Conservation (phyloP, 495 filamentous ascomycete genomes). For the Lepraria neglecta region DNA sequence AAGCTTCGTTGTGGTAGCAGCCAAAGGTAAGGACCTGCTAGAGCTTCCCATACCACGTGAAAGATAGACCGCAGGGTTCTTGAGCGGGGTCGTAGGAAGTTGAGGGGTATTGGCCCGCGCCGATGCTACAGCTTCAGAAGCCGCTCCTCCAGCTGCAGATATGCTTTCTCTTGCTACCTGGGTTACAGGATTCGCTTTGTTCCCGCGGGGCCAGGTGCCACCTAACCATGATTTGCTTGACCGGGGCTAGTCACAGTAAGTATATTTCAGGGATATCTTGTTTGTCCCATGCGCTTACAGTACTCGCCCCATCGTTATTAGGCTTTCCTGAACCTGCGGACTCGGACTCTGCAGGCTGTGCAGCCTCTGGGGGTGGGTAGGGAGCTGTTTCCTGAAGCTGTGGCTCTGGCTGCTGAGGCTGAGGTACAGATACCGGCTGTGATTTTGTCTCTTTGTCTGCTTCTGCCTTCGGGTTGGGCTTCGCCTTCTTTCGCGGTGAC, state of each 20-base stretch:
- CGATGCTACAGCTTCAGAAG: constrained; percentile 34
- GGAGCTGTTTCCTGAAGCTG: constrained; percentile 28
- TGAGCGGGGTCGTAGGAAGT: constrained; percentile 19
- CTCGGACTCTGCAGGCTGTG: neutral
- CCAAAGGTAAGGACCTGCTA: constrained; percentile 43
- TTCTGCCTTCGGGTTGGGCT: constrained; percentile 48
- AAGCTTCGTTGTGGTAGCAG: constrained; percentile 44
- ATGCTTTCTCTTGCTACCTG: constrained; percentile 74
- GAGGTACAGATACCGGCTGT: constrained; percentile 25
- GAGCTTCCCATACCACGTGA: constrained; percentile 39
- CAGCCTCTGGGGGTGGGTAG: neutral
- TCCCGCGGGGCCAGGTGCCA: constrained; percentile 57
- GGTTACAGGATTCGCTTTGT: constrained; percentile 65
- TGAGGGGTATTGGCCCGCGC: constrained; percentile 17
- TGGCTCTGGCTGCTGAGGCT: constrained; percentile 33
- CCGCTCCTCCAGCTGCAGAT: constrained; percentile 48
- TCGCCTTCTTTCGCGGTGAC: constrained; percentile 60
- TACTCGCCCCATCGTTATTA: neutral
- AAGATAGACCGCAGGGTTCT: constrained; percentile 34
- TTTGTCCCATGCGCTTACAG: constrained; percentile 4
- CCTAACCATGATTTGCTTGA: constrained; percentile 52
- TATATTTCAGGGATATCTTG: neutral
- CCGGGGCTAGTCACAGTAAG: constrained; percentile 12
- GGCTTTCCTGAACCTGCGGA: neutral
- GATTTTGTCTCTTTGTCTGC: constrained; percentile 32